A percentile compares a stretch with the other conserved stretches of the same genome.
These are phyloP conservation scores for Juglanconis juglandina DNA, from an alignment of 2,329 filamentous ascomycete species.

Conservation along the genomic window DNA sequence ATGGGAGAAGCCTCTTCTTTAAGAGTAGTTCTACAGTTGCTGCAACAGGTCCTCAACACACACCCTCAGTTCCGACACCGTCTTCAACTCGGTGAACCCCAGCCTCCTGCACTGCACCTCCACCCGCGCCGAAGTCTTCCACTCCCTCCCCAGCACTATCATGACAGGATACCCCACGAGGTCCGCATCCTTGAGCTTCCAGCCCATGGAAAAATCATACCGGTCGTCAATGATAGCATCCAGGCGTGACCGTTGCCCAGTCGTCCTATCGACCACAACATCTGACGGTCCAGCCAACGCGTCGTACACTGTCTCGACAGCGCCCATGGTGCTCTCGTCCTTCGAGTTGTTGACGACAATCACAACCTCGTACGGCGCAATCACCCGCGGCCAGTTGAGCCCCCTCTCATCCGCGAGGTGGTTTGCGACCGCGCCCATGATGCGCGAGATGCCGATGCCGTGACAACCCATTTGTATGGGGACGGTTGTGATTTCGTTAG, in stretches of 20 bases:
- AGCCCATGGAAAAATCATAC: slow-evolving; percentile 58
- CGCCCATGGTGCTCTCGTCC: slow-evolving; percentile 40
- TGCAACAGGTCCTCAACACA: slow-evolving; percentile 47
- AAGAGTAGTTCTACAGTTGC: slow-evolving; percentile 40
- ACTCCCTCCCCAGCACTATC: slow-evolving; percentile 72
- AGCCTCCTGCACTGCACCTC: slow-evolving; percentile 78
- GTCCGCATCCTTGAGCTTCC: slow-evolving; percentile 90
- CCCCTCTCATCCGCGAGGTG: slow-evolving; percentile 68
- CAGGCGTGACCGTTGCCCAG: slow-evolving; percentile 28
- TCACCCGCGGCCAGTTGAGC: slow-evolving; percentile 80
- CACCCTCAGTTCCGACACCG: slow-evolving; percentile 43
- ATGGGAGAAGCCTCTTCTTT: not conserved
- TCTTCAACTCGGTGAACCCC: slow-evolving; percentile 57
- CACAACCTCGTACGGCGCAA: slow-evolving; percentile 79
- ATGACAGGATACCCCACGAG: slow-evolving; percentile 83
- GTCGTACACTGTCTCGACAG: slow-evolving; percentile 63
- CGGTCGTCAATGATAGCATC: slow-evolving; percentile 77
- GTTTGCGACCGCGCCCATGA: slow-evolving; percentile 83
- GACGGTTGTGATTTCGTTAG: slow-evolving; percentile 30
- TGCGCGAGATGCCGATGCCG: slow-evolving; percentile 87
- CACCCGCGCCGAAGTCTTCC: slow-evolving; percentile 54
- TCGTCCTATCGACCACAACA: slow-evolving; percentile 10
- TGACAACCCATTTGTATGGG: slow-evolving; percentile 93
- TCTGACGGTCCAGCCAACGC: slow-evolving; percentile 32
- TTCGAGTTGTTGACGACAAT: slow-evolving; percentile 49